Conservation (phyloP, 345 rosid species). For the Eucalyptus rudis region DNA sequence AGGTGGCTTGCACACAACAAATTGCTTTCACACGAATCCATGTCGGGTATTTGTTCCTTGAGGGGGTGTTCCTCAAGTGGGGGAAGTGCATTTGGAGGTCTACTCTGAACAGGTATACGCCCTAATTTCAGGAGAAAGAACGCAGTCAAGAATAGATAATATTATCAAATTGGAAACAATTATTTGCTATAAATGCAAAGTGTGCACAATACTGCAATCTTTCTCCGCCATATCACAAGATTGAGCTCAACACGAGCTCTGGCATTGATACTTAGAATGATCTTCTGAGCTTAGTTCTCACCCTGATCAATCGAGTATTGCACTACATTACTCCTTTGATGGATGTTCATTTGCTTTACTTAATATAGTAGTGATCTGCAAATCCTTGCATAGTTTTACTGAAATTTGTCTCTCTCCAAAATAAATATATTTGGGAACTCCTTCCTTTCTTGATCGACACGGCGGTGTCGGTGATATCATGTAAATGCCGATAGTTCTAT, state of each 20-base stretch:
- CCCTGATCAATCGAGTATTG: not conserved
- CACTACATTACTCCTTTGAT: not conserved
- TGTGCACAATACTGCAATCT: not conserved
- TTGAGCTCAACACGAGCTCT: not conserved
- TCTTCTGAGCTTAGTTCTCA: not conserved
- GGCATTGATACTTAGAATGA: not conserved
- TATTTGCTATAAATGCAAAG: not conserved
- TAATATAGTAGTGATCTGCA: not conserved
- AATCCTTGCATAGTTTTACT: not conserved
- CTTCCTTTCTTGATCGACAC: not conserved
- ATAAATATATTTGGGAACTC: not conserved
- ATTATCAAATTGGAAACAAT: not conserved
- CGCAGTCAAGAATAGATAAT: not conserved
- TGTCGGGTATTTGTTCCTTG: not conserved
- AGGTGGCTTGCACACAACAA: not conserved
- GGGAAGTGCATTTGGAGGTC: not conserved
- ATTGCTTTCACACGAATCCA: not conserved
- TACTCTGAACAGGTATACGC: not conserved
- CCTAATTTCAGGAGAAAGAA: not conserved
- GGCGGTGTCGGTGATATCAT: accelerated
- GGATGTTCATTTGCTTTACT: not conserved
- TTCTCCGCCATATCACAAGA: not conserved
- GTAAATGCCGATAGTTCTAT: not conserved
- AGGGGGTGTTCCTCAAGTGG: not conserved
- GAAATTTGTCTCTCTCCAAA: not conserved